Evolutionary conservation across 805 yeast species (phyloP).

Genomic region (Monosporozyma yasuniensis): DNA sequence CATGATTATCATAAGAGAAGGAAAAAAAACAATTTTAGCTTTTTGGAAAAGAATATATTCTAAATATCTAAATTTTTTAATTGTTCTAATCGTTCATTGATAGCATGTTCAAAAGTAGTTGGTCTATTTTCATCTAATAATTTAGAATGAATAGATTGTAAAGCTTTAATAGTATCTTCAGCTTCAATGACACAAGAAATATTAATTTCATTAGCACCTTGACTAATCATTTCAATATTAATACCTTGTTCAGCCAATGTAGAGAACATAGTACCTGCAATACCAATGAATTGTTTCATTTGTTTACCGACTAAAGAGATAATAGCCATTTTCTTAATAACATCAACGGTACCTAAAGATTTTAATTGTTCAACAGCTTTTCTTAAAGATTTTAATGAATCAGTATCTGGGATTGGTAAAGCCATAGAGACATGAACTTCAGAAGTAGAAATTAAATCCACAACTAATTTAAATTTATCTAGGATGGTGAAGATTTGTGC

Average conservation of each 20-base stretch:
- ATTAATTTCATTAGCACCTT: constrained; percentile 97
- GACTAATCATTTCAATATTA: constrained; percentile 96
- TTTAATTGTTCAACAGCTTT: constrained; percentile 72
- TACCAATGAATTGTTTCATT: constrained; percentile 94
- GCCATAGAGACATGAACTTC: constrained; percentile 99
- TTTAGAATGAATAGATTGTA: constrained; percentile 74
- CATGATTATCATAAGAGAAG: too few species aligned
- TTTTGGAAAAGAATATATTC: too few species aligned
- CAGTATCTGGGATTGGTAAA: constrained; percentile 62
- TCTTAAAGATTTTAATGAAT: constrained; percentile 48
- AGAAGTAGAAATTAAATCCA: constrained; percentile 91
- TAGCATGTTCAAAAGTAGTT: constrained; percentile 27
- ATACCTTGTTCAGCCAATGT: constrained; percentile 85
- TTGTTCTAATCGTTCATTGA: constrained; percentile 39
- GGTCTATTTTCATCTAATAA: constrained; percentile 41
- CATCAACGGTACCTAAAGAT: constrained; percentile 80
- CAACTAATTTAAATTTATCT: constrained; percentile 78
- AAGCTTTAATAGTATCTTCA: constrained; percentile 72
- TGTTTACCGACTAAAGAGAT: constrained; percentile 93
- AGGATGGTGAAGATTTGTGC: constrained; percentile 83
- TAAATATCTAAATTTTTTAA: constrained; percentile 30
- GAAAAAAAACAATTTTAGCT: too few species aligned
- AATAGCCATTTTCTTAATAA: constrained; percentile 80
- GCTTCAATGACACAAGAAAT: constrained; percentile 91
- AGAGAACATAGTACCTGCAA: constrained; percentile 94